Conservation (phyloP, 2,329 filamentous ascomycete genomes). For the Chrysoporthe cubensis region DNA sequence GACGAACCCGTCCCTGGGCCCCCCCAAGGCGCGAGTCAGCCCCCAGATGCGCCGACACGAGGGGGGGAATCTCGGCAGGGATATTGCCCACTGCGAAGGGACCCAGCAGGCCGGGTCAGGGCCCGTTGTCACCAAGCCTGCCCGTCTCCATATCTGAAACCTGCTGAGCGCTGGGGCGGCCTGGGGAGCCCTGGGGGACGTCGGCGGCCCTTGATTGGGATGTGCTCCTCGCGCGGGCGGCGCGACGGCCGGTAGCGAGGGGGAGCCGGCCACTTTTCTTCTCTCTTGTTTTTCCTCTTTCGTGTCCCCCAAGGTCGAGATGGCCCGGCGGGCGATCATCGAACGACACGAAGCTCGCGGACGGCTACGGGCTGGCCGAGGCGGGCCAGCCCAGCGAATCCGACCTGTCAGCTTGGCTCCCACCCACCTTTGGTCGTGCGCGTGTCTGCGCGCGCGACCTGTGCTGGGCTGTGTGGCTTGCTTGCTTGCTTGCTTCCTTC, state of each 20-base stretch:
- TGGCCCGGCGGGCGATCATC: conserved; percentile 2
- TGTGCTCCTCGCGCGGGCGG: too few relatives aligned
- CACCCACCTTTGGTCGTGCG: too few relatives aligned
- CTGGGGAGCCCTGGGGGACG: not conserved
- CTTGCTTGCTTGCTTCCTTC: too few relatives aligned
- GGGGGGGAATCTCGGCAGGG: not conserved
- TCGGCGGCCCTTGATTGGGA: not conserved
- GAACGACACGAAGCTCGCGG: not conserved
- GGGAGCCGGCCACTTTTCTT: too few relatives aligned
- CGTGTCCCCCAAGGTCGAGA: not conserved
- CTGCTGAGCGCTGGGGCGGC: not conserved
- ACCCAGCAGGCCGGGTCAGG: not conserved
- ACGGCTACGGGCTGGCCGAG: not conserved
- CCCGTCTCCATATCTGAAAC: not conserved
- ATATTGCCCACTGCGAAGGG: not conserved
- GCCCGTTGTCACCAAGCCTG: not conserved
- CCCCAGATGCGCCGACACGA: not conserved
- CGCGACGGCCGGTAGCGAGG: too few relatives aligned
- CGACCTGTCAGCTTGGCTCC: too few relatives aligned
- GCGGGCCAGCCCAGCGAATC: not conserved
- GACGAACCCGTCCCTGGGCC: too few relatives aligned
- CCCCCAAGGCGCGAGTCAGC: not conserved
- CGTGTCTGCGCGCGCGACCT: too few relatives aligned
- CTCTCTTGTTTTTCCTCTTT: not conserved
- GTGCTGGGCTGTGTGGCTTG: too few relatives aligned